Base-by-base conservation (phyloP, 2,329 filamentous ascomycete genomes). In the Tolypocladium pustulatum region DNA sequence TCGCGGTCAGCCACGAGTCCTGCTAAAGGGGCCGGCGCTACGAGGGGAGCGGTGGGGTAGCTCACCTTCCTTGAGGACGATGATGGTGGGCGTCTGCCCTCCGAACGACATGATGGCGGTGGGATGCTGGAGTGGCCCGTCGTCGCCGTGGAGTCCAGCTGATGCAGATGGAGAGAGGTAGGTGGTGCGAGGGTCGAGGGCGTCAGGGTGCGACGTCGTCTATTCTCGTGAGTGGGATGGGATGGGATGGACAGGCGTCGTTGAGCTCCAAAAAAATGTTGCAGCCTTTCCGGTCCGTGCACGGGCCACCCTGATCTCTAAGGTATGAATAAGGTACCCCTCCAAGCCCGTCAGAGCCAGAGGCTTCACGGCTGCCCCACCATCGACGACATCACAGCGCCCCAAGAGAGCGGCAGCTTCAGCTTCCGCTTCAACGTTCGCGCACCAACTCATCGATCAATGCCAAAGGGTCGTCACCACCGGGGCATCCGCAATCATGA, bases 21-120 rank as follows among this genome's bases (percentile, higher is more conserved):
- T 13, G 49, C 27, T 6, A 51, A 34, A 32, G 30, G 46, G 46
- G 46, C 27, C 4, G 15, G 25, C 46, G n/a, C 3, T 65, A 66
- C 69, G 25, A 51, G 46, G 46, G 25, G 15, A 32, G 27, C 46
- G 69, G 74, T 71, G 75, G 73, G 71, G 73, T 71, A 71, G 68
- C 73, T 65, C 52, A 95, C 92, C 92, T 82, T 97, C 93, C 81
- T 94, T 95, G 72, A 97, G 85, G 80, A 97, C 92, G 76, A 97
- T 91, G 75, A 97, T 97, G 68, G 93, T 97, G 75, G 93, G 93
- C 73, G 93, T 94, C 78, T 97, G 93, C 73, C 92, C 92, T 79
- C 91, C 91, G 80, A 97, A 97, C 74, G 92, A 95, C 92, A 97
- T 96, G 66, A 69, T 81, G 71, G 64, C 60, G 54, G 56, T 57